A percentile compares a stretch with the other conserved stretches of the same genome.
Conservation (phyloP, 208 protist genomes). For the Endotrypanum monterogeii region DNA sequence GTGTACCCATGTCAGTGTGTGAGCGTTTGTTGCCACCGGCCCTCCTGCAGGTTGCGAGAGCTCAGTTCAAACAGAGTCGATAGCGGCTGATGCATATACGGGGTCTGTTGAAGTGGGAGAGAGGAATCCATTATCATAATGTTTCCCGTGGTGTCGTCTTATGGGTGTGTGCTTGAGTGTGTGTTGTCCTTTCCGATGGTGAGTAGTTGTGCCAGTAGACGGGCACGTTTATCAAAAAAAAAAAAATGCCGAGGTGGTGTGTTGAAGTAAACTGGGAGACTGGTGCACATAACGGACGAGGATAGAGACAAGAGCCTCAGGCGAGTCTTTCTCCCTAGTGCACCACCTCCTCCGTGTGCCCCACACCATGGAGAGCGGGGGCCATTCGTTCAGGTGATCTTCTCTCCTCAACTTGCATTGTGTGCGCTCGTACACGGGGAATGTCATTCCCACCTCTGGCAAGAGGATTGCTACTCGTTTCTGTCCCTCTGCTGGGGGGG, state of each 20-base stretch:
- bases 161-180: background rate
- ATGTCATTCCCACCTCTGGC: background rate
- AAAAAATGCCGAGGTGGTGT: too few species aligned
- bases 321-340: background rate
- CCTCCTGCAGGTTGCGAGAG: constrained; percentile 30
- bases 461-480: background rate
- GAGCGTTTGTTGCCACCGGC: constrained; percentile 54
- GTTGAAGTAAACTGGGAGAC: too few species aligned
- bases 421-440: background rate
- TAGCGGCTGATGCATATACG: background rate
- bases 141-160: background rate
- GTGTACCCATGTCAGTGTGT: constrained; percentile 41
- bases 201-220: background rate
- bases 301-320: background rate
- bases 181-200: too few species aligned
- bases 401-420: background rate
- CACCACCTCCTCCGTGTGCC: background rate
- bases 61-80: constrained; percentile 22
- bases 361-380: background rate
- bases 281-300: too few species aligned
- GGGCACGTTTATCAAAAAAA: too few species aligned
- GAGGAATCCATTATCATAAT: background rate
- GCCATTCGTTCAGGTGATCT: background rate
- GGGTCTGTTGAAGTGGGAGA: background rate
- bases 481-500: background rate